Base-by-base conservation (phyloP, 176 grass and related monocot genomes). In the Triticum urartu region DNA sequence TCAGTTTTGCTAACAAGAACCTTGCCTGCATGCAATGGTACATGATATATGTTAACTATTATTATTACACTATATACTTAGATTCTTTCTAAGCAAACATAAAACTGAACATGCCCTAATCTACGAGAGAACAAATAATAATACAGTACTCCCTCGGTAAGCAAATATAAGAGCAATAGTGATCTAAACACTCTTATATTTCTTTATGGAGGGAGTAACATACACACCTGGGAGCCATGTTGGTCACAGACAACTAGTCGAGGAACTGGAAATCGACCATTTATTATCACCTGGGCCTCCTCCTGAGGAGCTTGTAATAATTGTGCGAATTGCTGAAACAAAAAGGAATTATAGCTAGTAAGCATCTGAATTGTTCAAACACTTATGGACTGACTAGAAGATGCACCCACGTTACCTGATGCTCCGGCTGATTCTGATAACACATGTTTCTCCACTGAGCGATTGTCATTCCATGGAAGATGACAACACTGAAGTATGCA, bases 391-490 rank as follows among this genome's bases (percentile, higher is more conserved):
- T 24, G n/a, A 39, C 18, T 63, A 65, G 20, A 54, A 38, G 56
- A 17, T 25, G 14, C 35, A 80, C 24, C 18, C 26, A 65, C 36
- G 62, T 81, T 90, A 96, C 97, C 97, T 99, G 94, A 82, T 96
- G 97, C 82, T 99, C 97, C 68, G 94, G 92, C 86, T 93, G 97
- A 89, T 96, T 96, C 35, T 99, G 97, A 43, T 99, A 99, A 59
- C 94, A 91, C 94, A 96, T 94, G 80, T 96, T 99, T 87, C 97
- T 95, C 97, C 97, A 99, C 63, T 99, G 97, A 88, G 97, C 94
- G 69, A 99, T 88, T 47, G 94, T 99, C 89, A 96, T 95, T 32
- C 97, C 97, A 79, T 99, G 97, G 80, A 99, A 99, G 74, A 99
- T 94, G 63, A 99, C 97, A 76, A 96, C 89, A 91, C 94, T 99